Evolutionary conservation across 371 early-diverging fungal genomes (phyloP).

Genomic region (Apophysomyces elegans): DNA sequence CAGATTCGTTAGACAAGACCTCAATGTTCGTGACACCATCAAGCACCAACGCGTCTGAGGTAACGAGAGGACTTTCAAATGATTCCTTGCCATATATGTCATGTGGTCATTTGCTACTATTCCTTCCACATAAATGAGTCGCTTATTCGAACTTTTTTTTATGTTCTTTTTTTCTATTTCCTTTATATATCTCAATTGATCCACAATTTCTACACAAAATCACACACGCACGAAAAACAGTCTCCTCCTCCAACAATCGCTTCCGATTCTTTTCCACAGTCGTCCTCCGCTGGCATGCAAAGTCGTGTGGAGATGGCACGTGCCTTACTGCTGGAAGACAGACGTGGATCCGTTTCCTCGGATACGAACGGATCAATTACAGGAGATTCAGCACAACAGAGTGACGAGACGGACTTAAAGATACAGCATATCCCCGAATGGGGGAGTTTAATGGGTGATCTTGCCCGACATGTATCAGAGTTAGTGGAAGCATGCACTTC

Average conservation of each 20-base stretch:
- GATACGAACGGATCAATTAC: constrained; percentile 16
- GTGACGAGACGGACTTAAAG: constrained; percentile 3
- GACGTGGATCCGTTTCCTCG: constrained; percentile 17
- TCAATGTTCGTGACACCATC: constrained; percentile 7
- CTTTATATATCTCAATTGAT: no score
- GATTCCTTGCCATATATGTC: constrained; percentile 6
- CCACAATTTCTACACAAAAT: neutral
- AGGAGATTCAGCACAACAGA: neutral
- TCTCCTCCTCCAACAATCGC: constrained; percentile 15
- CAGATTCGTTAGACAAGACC: constrained; percentile 6
- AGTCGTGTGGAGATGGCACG: constrained; percentile 37
- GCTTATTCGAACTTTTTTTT: constrained; percentile 6
- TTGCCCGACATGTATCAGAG: constrained; percentile 20
- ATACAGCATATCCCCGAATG: constrained; percentile 2
- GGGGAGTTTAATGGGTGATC: constrained; percentile 21
- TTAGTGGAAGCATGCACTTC: constrained; percentile 32
- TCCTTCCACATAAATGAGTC: neutral
- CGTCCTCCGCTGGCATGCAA: constrained; percentile 9
- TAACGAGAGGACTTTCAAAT: constrained; percentile 8
- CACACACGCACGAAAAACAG: neutral
- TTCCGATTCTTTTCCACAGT: neutral
- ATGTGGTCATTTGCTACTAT: constrained; percentile 9
- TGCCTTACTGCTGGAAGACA: constrained; percentile 34
- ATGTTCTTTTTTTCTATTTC: neutral
- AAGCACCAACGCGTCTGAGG: constrained; percentile 4